Percentiles rank a stretch among this genome's conserved stretches.
These are phyloP conservation scores for Didymella sp. DNA, from an alignment of 2,329 filamentous ascomycete genomes.

Conservation along the genomic window DNA sequence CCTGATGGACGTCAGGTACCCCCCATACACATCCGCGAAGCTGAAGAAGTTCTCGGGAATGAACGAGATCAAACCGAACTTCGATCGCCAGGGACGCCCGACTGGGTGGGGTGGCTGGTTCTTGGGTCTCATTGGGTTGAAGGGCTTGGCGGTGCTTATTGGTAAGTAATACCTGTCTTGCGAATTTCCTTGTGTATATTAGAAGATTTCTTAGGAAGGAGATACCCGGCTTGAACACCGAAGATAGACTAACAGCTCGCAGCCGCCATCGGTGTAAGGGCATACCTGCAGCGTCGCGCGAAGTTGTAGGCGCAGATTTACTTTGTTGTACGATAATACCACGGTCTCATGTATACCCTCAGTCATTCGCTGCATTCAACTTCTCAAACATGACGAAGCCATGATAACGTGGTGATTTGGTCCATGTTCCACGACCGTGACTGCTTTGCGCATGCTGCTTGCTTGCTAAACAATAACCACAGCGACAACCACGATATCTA, in stretches of 20 bases:
- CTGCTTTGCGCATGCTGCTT: neutral
- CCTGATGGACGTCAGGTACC: constrained; percentile 71
- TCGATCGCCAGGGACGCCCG: constrained; percentile 62
- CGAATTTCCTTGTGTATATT: neutral
- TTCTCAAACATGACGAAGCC: neutral
- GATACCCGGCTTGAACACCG: neutral
- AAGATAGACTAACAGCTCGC: constrained; percentile 24
- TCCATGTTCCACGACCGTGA: neutral
- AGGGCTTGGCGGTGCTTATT: constrained; percentile 40
- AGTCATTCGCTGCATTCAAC: neutral
- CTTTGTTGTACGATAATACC: constrained; percentile 7
- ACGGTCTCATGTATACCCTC: neutral
- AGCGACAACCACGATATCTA: neutral
- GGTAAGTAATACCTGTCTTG: constrained; percentile 38
- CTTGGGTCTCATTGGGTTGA: constrained; percentile 38
- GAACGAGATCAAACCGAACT: constrained; percentile 63
- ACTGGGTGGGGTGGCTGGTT: constrained; percentile 47
- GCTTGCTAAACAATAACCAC: neutral
- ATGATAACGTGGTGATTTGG: neutral
- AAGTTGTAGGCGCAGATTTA: constrained; percentile 28
- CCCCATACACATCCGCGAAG: constrained; percentile 65
- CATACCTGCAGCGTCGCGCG: constrained; percentile 40
- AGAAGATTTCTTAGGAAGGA: neutral
- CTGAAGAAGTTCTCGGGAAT: constrained; percentile 59
- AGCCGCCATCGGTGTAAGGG: constrained; percentile 39